Conservation (phyloP, 352 stramenopile genomes). For the Pythium myriotylum region DNA sequence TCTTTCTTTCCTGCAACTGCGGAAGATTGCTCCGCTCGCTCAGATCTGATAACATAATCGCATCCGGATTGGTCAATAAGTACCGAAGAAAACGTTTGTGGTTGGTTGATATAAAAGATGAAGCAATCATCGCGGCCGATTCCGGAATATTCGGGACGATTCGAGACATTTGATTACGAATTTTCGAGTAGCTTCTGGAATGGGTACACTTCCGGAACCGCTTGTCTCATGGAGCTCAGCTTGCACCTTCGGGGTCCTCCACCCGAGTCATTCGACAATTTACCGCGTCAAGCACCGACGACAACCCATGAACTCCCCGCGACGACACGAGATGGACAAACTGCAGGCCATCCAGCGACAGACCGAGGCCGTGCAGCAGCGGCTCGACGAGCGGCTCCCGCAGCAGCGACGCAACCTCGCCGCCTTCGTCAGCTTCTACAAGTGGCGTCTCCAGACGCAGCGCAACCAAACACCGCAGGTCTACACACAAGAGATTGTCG, state of each 20-base stretch:
- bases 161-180: conserved; percentile 22
- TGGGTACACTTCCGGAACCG: neutral
- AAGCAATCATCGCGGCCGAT: neutral
- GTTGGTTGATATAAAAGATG: conserved; percentile 4
- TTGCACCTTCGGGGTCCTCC: neutral
- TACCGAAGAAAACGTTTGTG: neutral
- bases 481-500: conserved; percentile 17
- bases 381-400: conserved; percentile 35
- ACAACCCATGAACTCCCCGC: conserved; percentile 23
- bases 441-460: conserved; percentile 49
- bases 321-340: conserved; percentile 30
- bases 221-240: conserved; percentile 5
- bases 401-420: conserved; percentile 36
- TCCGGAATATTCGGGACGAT: conserved; percentile 18
- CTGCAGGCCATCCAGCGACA: conserved; percentile 51
- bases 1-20: no score
- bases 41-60: neutral
- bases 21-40: no score
- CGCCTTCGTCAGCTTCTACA: conserved; percentile 38
- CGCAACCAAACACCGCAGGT: neutral
- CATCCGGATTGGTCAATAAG: neutral
- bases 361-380: conserved; percentile 46
- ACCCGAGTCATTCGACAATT: conserved; percentile 22
- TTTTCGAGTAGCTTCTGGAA: conserved; percentile 24
- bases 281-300: conserved; percentile 12